Evolutionary conservation across 2,329 filamentous ascomycete species (phyloP).

Genomic region (Ampelomyces quisqualis): DNA sequence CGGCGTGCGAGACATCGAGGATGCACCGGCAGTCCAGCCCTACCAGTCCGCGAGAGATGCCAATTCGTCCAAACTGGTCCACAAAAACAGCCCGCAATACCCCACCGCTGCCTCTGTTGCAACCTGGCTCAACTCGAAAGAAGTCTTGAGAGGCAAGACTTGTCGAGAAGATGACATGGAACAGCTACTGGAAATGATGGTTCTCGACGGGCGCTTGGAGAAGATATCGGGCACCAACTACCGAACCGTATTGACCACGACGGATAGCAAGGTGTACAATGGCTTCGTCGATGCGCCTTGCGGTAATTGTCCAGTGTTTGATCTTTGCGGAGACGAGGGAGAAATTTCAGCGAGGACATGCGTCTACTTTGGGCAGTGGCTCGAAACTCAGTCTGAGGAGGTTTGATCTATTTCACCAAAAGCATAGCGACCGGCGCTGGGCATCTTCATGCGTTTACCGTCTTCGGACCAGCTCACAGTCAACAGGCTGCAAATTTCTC

Average conservation of each 20-base stretch:
- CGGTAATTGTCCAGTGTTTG: conserved; percentile 88
- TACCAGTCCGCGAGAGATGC: conserved; percentile 27
- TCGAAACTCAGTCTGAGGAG: conserved; percentile 48
- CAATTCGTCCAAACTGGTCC: conserved; percentile 40
- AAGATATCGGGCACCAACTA: conserved; percentile 55
- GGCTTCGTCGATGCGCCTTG: conserved; percentile 88
- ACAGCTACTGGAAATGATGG: conserved; percentile 82
- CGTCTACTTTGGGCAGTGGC: conserved; percentile 87
- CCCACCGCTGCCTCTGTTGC: conserved; percentile 80
- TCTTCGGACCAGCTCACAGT: too few relatives aligned
- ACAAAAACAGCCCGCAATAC: conserved; percentile 72
- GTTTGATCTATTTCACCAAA: conserved; percentile 10
- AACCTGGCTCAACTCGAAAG: conserved; percentile 66
- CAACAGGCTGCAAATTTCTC: too few relatives aligned
- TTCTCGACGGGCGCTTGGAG: conserved; percentile 84
- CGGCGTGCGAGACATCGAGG: conserved; percentile 37
- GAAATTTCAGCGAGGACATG: conserved; percentile 88
- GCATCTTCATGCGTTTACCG: conserved; percentile 13
- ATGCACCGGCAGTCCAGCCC: conserved; percentile 28
- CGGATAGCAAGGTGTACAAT: conserved; percentile 59
- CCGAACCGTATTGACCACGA: conserved; percentile 45
- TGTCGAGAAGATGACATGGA: conserved; percentile 71
- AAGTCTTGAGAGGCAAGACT: conserved; percentile 69
- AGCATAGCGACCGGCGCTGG: conserved; percentile 34
- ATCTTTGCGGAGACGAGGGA: conserved; percentile 86